These are phyloP conservation scores for Debaryomyces psychrophilus DNA, from an alignment of 1,139 yeast genomes.

Conservation along the genomic window DNA sequence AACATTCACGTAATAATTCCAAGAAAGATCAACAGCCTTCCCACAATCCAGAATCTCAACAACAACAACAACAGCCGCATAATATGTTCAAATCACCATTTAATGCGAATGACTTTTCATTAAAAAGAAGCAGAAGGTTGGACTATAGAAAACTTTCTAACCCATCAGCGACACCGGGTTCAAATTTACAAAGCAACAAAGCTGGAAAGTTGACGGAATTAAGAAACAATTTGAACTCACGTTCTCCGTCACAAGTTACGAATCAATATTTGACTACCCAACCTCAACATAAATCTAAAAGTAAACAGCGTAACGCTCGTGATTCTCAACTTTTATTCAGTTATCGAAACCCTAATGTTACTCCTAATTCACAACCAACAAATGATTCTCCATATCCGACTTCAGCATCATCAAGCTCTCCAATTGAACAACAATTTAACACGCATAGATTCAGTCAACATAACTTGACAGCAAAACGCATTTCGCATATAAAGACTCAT, in stretches of 20 bases:
- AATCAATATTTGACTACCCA: conserved; percentile 3
- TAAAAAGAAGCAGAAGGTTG: conserved; percentile 45
- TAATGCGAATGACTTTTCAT: conserved; percentile 31
- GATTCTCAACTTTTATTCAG: conserved; percentile 39
- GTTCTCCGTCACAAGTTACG: conserved; percentile 11
- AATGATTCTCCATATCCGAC: conserved; percentile 28
- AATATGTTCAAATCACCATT: background rate
- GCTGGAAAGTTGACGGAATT: conserved; percentile 39
- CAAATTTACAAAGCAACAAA: conserved; percentile 32
- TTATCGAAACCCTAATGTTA: conserved; percentile 29
- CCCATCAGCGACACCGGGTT: conserved; percentile 23
- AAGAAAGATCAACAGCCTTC: background rate
- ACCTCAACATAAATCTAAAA: conserved; percentile 8
- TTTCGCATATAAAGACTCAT: conserved; percentile 19
- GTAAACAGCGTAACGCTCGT: conserved; percentile 20
- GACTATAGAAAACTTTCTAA: conserved; percentile 40
- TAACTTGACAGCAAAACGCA: conserved; percentile 22
- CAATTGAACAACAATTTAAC: conserved; percentile 20
- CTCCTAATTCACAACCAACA: conserved; percentile 13
- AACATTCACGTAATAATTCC: background rate
- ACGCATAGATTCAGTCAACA: conserved; percentile 20
- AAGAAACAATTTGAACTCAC: conserved; percentile 28
- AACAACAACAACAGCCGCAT: background rate
- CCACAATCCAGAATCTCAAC: background rate
- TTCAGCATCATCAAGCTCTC: conserved; percentile 19